Conservation (phyloP, 2,329 filamentous ascomycete species). For the Didymella keratinophila region DNA sequence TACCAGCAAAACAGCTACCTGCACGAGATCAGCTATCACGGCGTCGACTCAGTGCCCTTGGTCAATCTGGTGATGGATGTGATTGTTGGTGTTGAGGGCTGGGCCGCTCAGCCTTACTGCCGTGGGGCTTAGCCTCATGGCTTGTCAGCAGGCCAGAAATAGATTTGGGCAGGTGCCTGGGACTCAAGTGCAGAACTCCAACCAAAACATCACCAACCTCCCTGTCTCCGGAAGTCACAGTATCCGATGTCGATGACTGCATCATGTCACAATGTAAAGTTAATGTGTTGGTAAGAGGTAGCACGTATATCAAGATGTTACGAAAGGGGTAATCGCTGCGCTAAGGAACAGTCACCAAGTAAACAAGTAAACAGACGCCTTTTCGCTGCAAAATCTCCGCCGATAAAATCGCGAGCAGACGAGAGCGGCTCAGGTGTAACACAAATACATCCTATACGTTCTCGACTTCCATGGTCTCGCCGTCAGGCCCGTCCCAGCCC, state of each 20-base stretch:
- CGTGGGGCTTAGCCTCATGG: constrained; percentile 20
- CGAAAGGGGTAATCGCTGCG: constrained; percentile 20
- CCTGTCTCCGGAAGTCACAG: not conserved
- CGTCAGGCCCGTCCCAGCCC: too few relatives aligned
- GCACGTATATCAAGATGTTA: constrained; percentile 7
- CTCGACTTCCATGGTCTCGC: constrained; percentile 38
- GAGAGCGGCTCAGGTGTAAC: too few relatives aligned
- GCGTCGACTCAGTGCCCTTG: constrained; percentile 14
- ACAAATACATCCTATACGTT: too few relatives aligned
- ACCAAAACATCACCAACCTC: constrained; percentile 8
- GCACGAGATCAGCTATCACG: not conserved
- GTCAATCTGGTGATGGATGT: constrained; percentile 7
- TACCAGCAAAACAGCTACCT: not conserved
- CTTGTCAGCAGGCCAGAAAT: constrained; percentile 41
- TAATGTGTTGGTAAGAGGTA: not conserved
- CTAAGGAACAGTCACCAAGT: constrained; percentile 17
- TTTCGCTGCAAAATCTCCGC: not conserved
- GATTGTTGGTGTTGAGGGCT: constrained; percentile 17
- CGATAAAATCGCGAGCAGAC: not conserved
- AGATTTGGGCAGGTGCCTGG: constrained; percentile 24
- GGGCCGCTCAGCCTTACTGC: constrained; percentile 24
- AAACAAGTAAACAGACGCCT: not conserved
- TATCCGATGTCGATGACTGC: not conserved
- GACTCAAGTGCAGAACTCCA: constrained; percentile 2
- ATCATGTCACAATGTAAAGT: not conserved